Evolutionary conservation across 805 yeast species (phyloP), one percentile per base, ranked within the genome.

Genomic region (Ogataea dorogensis): DNA sequence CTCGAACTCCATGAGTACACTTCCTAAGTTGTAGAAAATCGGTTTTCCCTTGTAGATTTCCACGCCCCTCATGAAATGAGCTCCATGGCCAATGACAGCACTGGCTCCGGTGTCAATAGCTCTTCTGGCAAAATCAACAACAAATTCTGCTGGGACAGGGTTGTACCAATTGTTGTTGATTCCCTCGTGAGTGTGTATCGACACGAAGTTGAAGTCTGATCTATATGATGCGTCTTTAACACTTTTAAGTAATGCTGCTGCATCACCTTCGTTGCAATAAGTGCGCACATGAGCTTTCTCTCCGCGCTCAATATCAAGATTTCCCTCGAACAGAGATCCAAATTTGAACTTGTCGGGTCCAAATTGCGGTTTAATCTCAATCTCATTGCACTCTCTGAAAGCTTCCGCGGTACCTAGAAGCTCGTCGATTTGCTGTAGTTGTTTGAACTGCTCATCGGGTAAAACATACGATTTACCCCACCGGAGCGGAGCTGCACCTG

Each of bases 101-200:
- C 52, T 49, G 10, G 59, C 56, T 30, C 58, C 59, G 16, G 40
- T 32, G 31, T 56, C 58, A 28, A 53, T 53, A 21, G 53, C 40
- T 20, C 50, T 35, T 33, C 53, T 44, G 5, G 57, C 51, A 16
- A 54, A 51, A 14, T 53, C 47, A 25, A 46, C 53, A 24, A 54
- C 46, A 40, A 51, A 52, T 20, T 49, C 52, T 27, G 57, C 59
- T 15, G 60, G 56, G 12, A 31, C 24, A 19, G 56, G 49, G 27
- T 43, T 42, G 53, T 60, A 49, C 66, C 66, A 46, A 49, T 60
- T 53, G 53, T 61, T 50, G 41, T 43, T 44, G 36, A 49, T 46
- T 30, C 59, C 59, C 36, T 50, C 61, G 28, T 54, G 59, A 10
- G 59, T 54, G 33, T 54, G 59, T 7, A 53, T 27, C 2, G 55